Conservation (phyloP, 2,329 filamentous ascomycete species). For the Triangularia setosa region DNA sequence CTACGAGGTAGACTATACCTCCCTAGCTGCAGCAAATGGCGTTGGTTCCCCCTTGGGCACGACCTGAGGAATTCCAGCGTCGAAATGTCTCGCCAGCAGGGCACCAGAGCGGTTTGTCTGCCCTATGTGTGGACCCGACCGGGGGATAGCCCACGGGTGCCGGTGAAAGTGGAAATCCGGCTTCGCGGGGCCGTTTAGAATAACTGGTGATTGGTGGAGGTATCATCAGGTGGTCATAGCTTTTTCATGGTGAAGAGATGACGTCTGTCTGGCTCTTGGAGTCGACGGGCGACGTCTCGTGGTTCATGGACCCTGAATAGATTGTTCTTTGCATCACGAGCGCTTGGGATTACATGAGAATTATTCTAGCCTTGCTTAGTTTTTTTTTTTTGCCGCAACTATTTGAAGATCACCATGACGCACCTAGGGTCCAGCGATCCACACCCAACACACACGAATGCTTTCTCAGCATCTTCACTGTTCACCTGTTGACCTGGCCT, state of each 20-base stretch:
- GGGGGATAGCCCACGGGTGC: background rate
- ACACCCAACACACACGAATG: constrained; percentile 5
- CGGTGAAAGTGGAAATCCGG: background rate
- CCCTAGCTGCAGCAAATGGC: background rate
- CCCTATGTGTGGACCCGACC: background rate
- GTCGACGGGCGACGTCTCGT: background rate
- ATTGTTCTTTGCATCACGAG: background rate
- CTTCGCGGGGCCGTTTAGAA: background rate
- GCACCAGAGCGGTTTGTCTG: background rate
- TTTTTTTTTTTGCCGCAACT: background rate
- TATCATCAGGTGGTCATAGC: background rate
- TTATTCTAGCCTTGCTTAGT: background rate
- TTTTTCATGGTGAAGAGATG: background rate
- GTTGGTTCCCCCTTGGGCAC: background rate
- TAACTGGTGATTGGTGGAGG: background rate
- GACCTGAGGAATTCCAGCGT: background rate
- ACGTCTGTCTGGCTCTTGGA: background rate
- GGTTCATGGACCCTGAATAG: background rate
- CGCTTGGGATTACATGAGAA: background rate
- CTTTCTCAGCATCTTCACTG: background rate
- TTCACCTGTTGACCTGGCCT: background rate
- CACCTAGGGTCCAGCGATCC: constrained; percentile 7
- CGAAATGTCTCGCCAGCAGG: background rate
- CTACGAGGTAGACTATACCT: background rate
- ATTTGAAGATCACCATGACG: background rate